Evolutionary conservation across 2,329 filamentous ascomycete genomes (phyloP), one percentile per base, ranked within the genome.

Genomic region (Achaetomium macrosporum): DNA sequence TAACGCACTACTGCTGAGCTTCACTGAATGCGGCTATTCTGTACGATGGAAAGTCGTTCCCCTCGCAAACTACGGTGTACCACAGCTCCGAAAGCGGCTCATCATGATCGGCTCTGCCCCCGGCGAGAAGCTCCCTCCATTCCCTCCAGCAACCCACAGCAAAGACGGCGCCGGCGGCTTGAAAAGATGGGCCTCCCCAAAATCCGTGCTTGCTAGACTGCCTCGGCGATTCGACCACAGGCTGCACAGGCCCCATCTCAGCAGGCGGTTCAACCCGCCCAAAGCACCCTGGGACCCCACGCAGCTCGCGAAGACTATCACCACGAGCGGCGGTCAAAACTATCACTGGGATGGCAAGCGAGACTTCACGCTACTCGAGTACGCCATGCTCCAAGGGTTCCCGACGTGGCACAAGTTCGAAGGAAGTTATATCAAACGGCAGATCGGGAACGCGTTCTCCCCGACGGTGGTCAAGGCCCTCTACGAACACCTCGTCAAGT

Each of bases 401-500:
- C 85, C 86, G 0, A 55, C 69, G 0, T 64, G 70, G 2, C 85
- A 88, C 64, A 65, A 66, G 0, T 91, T 92, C 61, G 8, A 19
- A 56, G 69, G 0, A 69, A 68, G 0, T 0, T 65, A 67, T 13
- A 69, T 80, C 15, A 78, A 78, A 59, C 77, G 73, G 57, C 87
- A 90, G 64, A 87, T 92, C 57, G 88, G 88, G 0, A 92, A 93
- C 62, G 88, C 88, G 0, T 89, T 92, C 15, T 86, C 89, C 0
- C 81, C 87, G 0, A 70, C 70, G 29, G 76, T 78, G 0, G 81
- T 81, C 2, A 68, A 69, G 25, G 67, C 74, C 0, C 61, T 82
- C 0, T 81, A 76, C 56, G 63, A 65, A n/a, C 75, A 79, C 45
- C 60, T 82, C 9, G 66, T 73, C 16, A 56, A 64, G 8, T 78